Conservation (phyloP, 2,329 filamentous ascomycete genomes). For the Fusarium verticillioides region DNA sequence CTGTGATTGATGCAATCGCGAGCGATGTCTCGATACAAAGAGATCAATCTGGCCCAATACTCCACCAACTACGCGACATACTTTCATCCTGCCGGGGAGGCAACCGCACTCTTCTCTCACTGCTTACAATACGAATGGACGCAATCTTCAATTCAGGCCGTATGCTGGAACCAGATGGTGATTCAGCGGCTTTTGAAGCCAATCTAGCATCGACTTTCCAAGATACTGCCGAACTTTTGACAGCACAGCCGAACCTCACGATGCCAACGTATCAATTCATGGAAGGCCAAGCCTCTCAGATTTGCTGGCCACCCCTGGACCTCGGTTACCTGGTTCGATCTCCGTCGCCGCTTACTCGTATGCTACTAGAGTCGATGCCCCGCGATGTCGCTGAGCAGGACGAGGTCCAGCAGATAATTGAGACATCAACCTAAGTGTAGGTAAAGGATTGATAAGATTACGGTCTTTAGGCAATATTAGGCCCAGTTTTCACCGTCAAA, state of each 20-base stretch:
- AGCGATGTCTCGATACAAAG: conserved; percentile 37
- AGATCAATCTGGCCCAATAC: conserved; percentile 49
- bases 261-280: conserved; percentile 45
- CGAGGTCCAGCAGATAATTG: conserved; percentile 11
- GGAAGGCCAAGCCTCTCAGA: conserved; percentile 42
- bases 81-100: conserved; percentile 56
- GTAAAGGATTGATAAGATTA: background rate
- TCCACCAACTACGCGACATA: conserved; percentile 53
- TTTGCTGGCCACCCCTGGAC: conserved; percentile 43
- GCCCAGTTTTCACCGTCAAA: background rate
- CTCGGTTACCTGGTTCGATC: conserved; percentile 42
- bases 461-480: background rate
- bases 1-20: conserved; percentile 55
- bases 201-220: conserved; percentile 27
- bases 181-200: conserved; percentile 20
- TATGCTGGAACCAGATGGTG: conserved; percentile 18
- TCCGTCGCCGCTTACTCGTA: conserved; percentile 43
- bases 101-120: conserved; percentile 53
- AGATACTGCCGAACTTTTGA: conserved; percentile 25
- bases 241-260: conserved; percentile 28
- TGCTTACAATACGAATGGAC: conserved; percentile 48
- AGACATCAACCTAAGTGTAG: background rate
- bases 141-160: conserved; percentile 35
- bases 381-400: conserved; percentile 34
- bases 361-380: conserved; percentile 42